These are phyloP conservation scores for Sporisorium sorghi DNA, from an alignment of 1,284 basidiomycete genomes.

Conservation along the genomic window DNA sequence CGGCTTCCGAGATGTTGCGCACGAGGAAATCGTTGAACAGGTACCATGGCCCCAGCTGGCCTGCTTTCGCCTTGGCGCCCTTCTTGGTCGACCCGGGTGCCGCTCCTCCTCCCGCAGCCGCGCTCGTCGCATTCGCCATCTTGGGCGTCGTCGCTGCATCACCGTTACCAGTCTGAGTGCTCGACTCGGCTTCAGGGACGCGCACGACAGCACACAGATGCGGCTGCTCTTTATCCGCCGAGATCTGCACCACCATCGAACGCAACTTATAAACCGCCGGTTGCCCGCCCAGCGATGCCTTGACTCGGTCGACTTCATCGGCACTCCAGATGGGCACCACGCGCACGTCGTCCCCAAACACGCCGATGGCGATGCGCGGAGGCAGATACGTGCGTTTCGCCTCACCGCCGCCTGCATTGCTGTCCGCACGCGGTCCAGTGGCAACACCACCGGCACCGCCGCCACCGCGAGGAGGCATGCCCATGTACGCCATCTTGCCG, in stretches of 20 bases:
- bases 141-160: constrained; percentile 14
- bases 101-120: background rate
- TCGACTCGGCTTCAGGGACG: constrained; percentile 74
- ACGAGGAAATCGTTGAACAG: constrained; percentile 98
- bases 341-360: constrained; percentile 49
- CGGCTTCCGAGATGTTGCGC: constrained; percentile 81
- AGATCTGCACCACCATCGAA: constrained; percentile 83
- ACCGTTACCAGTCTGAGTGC: constrained; percentile 58
- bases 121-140: constrained; percentile 11
- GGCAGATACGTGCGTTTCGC: constrained; percentile 70
- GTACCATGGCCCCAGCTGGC: constrained; percentile 75
- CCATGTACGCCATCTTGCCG: constrained; percentile 30
- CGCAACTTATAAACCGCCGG: constrained; percentile 72
- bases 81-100: constrained; percentile 24
- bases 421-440: constrained; percentile 24
- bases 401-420: constrained; percentile 6
- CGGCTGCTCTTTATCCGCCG: constrained; percentile 79
- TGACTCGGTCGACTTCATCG: constrained; percentile 32
- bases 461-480: constrained; percentile 20
- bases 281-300: constrained; percentile 18
- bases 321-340: constrained; percentile 41
- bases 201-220: constrained; percentile 92
- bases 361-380: constrained; percentile 64
- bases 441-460: constrained; percentile 15
- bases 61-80: constrained; percentile 27